These are phyloP conservation scores for Sporothrix mexicana DNA, from an alignment of 2,329 filamentous ascomycete genomes.

Conservation along the genomic window DNA sequence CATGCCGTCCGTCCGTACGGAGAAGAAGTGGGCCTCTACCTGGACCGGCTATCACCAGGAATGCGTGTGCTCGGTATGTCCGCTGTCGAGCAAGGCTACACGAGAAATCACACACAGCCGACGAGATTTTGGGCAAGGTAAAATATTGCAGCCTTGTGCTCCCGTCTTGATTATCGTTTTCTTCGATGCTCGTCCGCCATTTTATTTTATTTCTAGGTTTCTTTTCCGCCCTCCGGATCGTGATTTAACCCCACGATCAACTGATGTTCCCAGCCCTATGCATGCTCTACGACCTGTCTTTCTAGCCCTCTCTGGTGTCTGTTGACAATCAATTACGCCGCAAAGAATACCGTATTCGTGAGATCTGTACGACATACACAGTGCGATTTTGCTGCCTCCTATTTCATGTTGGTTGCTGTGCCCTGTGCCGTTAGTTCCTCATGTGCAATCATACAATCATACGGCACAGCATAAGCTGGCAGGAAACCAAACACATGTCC, in stretches of 20 bases:
- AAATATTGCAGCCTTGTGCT: no score
- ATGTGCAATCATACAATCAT: neutral
- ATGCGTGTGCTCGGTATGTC: neutral
- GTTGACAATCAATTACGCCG: neutral
- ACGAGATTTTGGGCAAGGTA: no score
- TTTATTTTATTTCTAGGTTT: neutral
- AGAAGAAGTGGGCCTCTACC: no score
- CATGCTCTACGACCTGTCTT: neutral
- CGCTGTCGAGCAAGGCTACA: neutral
- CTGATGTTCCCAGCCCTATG: no score
- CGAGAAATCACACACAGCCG: no score
- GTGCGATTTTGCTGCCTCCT: no score
- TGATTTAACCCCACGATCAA: no score
- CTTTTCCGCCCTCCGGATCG: no score
- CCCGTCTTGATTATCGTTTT: neutral
- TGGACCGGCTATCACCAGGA: neutral
- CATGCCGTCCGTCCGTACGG: neutral
- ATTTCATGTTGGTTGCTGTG: neutral
- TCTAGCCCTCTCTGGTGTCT: neutral
- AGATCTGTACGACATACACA: no score
- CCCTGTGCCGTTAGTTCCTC: neutral
- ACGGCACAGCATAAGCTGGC: neutral
- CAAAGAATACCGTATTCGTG: neutral
- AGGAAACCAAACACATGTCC: neutral
- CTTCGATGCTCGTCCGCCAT: neutral